Percentiles rank a stretch among this genome's conserved stretches.
Evolutionary conservation across 257 asterid species (phyloP).

Genomic region (Solanum raphanifolium): DNA sequence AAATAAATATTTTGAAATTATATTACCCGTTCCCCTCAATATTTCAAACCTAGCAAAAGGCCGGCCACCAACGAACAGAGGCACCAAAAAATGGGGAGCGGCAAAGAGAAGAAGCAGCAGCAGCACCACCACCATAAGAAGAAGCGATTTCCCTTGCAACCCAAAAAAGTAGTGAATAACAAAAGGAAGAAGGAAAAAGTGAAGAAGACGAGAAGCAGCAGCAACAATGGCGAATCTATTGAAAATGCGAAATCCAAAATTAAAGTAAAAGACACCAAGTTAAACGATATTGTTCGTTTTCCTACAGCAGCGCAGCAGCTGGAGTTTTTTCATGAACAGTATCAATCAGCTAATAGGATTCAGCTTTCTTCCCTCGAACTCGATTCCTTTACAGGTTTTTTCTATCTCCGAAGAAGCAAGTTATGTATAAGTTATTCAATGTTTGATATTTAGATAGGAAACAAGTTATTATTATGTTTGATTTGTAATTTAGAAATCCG

Average conservation of each 20-base stretch:
- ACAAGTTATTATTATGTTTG: not conserved
- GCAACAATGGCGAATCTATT: not conserved
- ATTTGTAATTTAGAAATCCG: not conserved
- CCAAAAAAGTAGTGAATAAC: constrained; percentile 11
- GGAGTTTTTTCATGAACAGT: constrained; percentile 47
- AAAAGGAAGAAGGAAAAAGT: not conserved
- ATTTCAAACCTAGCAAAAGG: not conserved
- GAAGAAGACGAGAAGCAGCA: not conserved
- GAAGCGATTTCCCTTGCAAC: constrained; percentile 17
- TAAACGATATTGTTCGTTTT: constrained; percentile 10
- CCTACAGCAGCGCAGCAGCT: constrained; percentile 64
- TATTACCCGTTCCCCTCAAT: no score
- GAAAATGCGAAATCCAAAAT: constrained; percentile 13
- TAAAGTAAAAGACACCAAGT: constrained; percentile 1
- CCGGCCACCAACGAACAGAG: not conserved
- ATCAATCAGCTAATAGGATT: constrained; percentile 48
- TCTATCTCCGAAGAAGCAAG: no score
- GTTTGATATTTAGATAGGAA: not conserved
- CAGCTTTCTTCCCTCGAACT: constrained; percentile 73
- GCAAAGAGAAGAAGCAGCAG: not conserved
- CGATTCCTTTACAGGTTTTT: constrained; percentile 55
- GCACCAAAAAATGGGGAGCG: not conserved
- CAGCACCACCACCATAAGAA: not conserved
- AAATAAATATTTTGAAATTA: no score
- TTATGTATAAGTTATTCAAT: not conserved